phyloP scores from a whole-genome alignment of 257 asterid genomes.

The Ophiorrhiza pumila region DNA sequence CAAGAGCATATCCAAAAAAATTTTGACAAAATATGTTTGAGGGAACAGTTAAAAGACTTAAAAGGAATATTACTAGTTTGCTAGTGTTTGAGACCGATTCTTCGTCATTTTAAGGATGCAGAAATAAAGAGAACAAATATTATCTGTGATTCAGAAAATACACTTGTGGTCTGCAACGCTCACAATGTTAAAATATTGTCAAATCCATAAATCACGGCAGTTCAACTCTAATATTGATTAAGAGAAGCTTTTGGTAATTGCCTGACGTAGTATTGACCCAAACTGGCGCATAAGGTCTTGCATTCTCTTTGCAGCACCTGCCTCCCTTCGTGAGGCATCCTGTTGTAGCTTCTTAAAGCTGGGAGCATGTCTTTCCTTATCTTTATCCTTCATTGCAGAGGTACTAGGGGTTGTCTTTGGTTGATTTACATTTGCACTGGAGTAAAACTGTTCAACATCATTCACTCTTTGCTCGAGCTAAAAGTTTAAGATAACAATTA shows the following conservation, averaged over 20 bases:
- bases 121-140: neutral
- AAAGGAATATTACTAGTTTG: neutral
- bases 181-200: neutral
- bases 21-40: neutral
- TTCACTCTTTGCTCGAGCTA: slow-evolving; percentile 81
- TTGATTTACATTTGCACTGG: slow-evolving; percentile 33
- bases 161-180: too few relatives aligned
- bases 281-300: slow-evolving; percentile 97
- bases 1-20: neutral
- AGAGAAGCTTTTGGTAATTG: slow-evolving; percentile 16
- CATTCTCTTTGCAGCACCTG: slow-evolving; percentile 90
- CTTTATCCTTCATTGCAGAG: slow-evolving; percentile 44
- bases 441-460: slow-evolving; percentile 66
- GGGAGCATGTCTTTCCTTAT: slow-evolving; percentile 67
- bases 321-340: slow-evolving; percentile 93
- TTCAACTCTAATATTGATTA: slow-evolving; percentile 23
- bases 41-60: neutral
- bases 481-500: neutral
- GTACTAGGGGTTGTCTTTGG: slow-evolving; percentile 41
- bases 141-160: neutral
- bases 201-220: slow-evolving; percentile 4
- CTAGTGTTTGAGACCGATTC: neutral
- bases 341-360: slow-evolving; percentile 78
- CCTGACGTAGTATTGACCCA: slow-evolving; percentile 89
- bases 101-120: neutral